These are phyloP conservation scores for Wickerhamomyces queroliae DNA, from an alignment of 805 yeast genomes.

Conservation along the genomic window DNA sequence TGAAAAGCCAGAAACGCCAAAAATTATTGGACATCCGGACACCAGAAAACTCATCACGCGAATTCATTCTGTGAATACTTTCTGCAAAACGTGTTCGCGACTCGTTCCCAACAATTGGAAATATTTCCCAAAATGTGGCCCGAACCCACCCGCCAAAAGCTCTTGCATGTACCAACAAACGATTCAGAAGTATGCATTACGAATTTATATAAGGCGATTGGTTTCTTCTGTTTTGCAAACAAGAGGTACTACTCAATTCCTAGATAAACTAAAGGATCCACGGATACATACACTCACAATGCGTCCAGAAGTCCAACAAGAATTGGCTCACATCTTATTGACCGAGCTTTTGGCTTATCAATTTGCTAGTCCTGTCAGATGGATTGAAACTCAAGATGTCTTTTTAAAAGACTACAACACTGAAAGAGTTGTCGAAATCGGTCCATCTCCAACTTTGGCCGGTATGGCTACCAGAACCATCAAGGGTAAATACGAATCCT, in stretches of 20 bases:
- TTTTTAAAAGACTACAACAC: slow-evolving; percentile 90
- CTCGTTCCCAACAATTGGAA: background rate
- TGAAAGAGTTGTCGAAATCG: slow-evolving; percentile 96
- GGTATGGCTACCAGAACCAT: slow-evolving; percentile 98
- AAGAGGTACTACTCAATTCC: background rate
- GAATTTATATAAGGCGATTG: too few species aligned
- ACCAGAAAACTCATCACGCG: background rate
- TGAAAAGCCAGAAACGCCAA: background rate
- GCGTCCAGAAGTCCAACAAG: slow-evolving; percentile 94
- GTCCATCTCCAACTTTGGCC: slow-evolving; percentile 97
- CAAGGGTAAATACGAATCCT: slow-evolving; percentile 89
- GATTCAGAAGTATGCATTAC: background rate
- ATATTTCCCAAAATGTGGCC: background rate
- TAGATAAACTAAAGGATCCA: background rate
- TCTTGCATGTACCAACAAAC: background rate
- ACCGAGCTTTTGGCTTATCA: slow-evolving; percentile 97
- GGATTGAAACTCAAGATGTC: slow-evolving; percentile 99
- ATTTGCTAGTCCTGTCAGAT: slow-evolving; percentile 98
- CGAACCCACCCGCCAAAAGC: background rate
- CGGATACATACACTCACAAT: slow-evolving; percentile 15
- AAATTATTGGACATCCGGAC: background rate
- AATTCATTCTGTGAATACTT: background rate
- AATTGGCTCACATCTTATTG: slow-evolving; percentile 87
- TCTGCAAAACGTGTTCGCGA: background rate
- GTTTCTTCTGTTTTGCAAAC: too few species aligned